Evolutionary conservation across 805 yeast species (phyloP), one percentile per base, ranked within the genome.

Genomic region (Jamesozyma lodderae): DNA sequence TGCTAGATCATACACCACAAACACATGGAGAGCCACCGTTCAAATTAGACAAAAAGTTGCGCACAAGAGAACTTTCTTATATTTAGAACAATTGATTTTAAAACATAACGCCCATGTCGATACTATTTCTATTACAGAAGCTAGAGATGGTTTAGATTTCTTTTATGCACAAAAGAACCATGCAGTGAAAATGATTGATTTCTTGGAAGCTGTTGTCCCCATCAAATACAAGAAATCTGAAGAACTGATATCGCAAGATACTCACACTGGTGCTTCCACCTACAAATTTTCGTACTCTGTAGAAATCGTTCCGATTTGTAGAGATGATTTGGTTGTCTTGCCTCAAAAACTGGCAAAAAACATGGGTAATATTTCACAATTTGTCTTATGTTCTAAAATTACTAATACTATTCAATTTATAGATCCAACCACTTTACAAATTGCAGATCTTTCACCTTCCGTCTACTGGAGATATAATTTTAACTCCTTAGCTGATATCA

Each of bases 11-110:
- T 92, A 81, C 56, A 92, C 99, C 23, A 82, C 94, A 20, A 86
- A 92, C 63, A 94, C 97, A 4, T 92, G 98, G 98, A 81, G 92
- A 63, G 96, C 99, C 23, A 77, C 90, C 21, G 95, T 94, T 26
- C 99, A 92, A 68, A 82, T 94, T 52, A 81, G 99, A 67, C 99
- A 92, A 65, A 92, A 94, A 60, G 98, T 92, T 26, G 77, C 85
- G 14, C 98, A 92, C 64, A 92, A 92, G 67, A 81, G 96, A 72
- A 92, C 99, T 7, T 90, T 92, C 62, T 73, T 90, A 60, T 92
- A 85, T 57, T 74, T 92, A 52, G 99, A 92, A 68, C 99, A 92
- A 67, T 72, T 94, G 62, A 92, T 92, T 52, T 72, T 92, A 63
- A 87, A 73, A 59, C 94, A 86, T 61, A 83, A 81, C 55, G 96